Base-by-base conservation (phyloP, 2,329 filamentous ascomycete species). In the Polytolypa hystricis region DNA sequence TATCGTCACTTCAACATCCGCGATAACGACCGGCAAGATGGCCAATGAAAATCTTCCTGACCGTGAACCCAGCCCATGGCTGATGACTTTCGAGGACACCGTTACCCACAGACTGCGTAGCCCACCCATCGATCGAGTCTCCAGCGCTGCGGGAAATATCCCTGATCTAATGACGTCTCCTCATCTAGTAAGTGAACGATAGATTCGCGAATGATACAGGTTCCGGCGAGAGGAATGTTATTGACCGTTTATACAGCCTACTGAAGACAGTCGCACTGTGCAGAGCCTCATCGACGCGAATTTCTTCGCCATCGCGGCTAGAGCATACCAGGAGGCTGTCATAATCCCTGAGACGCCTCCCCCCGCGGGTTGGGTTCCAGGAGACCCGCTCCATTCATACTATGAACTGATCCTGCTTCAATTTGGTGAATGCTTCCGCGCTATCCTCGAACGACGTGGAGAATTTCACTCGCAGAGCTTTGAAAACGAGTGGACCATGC, bases 311-410 rank as follows among this genome's bases (percentile, higher is more conserved):
- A 16, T 47, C 12, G 44, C 44, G n/a, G 38, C 40, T 7, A 34
- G 44, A 11, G 44, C 44, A 4, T 44, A 40, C 30, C 42, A 44
- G 27, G 44, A 47, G 34, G 34, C 44, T 15, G 37, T 40, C 16
- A 41, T 37, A 12, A 30, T 45, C 37, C 44, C 42, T 2, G 42
- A 45, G 9, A 25, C 27, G 17, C 42, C 44, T 8, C 44, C 44
- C 9, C 44, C 42, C 12, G 11, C 31, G 26, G 42, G 33, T 14
- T 47, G 44, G 44, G 35, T 35, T 3, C 37, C 42, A 9, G 36
- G 39, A 20, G 33, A 43, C n/a, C 39, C 20, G 16, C 34, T 42
- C 11, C 34, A 38, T 29, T 30, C 37, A 8, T 47, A 40, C 34
- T 45, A 47, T 35, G 30, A 40, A 12, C 30, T 36, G 23, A 18